These are phyloP conservation scores for Diospyros kaki DNA, from an alignment of 148 eudicot genomes.

Conservation along the genomic window DNA sequence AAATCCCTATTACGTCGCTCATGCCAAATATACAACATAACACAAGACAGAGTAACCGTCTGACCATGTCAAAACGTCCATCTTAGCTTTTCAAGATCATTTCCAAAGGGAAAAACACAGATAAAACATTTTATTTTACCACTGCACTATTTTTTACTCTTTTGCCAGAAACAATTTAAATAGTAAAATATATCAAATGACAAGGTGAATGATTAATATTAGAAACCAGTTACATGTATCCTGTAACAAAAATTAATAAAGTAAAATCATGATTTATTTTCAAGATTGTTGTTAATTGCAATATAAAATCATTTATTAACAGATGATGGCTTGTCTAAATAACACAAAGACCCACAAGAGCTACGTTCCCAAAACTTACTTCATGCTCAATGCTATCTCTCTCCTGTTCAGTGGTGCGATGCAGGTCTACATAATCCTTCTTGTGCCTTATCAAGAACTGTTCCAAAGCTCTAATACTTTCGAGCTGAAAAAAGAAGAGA, in stretches of 20 bases:
- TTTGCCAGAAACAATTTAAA: no score
- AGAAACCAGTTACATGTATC: no score
- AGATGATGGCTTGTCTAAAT: constrained; percentile 1
- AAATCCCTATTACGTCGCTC: no score
- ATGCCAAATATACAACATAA: no score
- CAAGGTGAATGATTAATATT: no score
- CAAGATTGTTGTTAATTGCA: not conserved
- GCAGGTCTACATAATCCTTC: constrained; percentile 87
- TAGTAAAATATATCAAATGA: no score
- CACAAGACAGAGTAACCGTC: no score
- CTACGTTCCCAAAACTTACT: constrained; percentile 42
- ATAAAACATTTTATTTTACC: no score
- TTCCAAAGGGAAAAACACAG: no score
- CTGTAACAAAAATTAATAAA: not conserved
- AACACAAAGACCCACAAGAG: not conserved
- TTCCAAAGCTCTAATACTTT: constrained; percentile 71
- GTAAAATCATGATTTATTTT: not conserved
- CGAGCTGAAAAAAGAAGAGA: constrained; percentile 47
- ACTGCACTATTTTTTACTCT: no score
- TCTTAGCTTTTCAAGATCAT: no score
- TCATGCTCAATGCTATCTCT: constrained; percentile 97
- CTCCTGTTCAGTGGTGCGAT: constrained; percentile 90
- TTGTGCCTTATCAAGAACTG: constrained; percentile 75
- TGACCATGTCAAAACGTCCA: no score
- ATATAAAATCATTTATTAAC: not conserved